Conservation (phyloP, 2,329 filamentous ascomycete species). For the Sarocladiaceae sp. region DNA sequence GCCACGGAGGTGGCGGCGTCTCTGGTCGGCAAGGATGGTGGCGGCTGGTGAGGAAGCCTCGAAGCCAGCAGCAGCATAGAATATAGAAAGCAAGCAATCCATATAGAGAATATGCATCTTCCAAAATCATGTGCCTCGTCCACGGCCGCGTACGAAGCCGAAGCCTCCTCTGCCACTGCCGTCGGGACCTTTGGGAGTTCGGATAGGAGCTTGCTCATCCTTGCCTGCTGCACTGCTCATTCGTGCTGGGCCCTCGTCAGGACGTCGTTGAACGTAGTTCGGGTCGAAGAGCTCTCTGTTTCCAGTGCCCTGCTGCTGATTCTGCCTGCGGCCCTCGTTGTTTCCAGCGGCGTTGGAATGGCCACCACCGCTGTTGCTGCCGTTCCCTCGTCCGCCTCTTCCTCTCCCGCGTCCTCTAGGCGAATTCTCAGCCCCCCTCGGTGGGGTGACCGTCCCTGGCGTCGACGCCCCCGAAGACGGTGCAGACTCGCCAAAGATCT, state of each 20-base stretch:
- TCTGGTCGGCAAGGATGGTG: constrained; percentile 83
- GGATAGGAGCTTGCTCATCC: constrained; percentile 61
- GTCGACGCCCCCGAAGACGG: constrained; percentile 53
- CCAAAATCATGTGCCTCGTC: constrained; percentile 26
- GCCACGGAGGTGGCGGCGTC: constrained; percentile 81
- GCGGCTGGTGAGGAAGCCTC: constrained; percentile 68
- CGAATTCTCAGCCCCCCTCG: constrained; percentile 28
- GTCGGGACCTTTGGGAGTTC: constrained; percentile 73
- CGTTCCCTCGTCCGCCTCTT: constrained; percentile 23
- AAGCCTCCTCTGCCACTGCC: constrained; percentile 70
- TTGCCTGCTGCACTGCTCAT: constrained; percentile 37
- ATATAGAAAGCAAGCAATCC: constrained; percentile 15
- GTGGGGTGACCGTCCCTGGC: constrained; percentile 55
- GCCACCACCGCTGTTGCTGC: constrained; percentile 17
- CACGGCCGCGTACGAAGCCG: constrained; percentile 63
- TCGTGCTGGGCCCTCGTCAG: constrained; percentile 32
- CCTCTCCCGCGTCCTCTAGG: constrained; percentile 39
- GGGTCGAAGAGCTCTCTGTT: constrained; percentile 70
- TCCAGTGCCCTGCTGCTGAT: constrained; percentile 23
- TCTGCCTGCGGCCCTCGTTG: constrained; percentile 22
- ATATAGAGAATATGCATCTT: no score
- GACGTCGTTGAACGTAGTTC: constrained; percentile 56
- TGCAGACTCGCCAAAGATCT: constrained; percentile 67
- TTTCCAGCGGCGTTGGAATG: constrained; percentile 22
- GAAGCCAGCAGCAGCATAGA: constrained; percentile 14